These are phyloP conservation scores for Zoysia japonica DNA, from an alignment of 176 grass and related monocot species.

Conservation along the genomic window DNA sequence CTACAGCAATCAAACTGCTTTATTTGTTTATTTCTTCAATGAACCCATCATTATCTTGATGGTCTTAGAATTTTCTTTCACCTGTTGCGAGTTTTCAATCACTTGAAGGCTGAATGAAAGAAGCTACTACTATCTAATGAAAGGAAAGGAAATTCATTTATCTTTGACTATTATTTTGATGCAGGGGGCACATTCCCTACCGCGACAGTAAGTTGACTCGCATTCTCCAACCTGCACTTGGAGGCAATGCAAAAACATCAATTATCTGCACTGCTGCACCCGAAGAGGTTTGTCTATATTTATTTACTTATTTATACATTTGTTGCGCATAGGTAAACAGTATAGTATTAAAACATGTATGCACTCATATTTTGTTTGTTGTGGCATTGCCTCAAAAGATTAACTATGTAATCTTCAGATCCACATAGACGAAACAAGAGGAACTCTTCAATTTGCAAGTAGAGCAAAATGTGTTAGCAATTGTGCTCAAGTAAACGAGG, in stretches of 20 bases:
- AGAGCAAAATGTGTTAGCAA: slow-evolving; percentile 96
- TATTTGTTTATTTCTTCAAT: neutral
- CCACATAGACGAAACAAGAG: slow-evolving; percentile 88
- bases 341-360: neutral
- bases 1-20: slow-evolving; percentile 6
- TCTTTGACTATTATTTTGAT: slow-evolving; percentile 36
- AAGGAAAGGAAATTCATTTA: neutral
- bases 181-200: slow-evolving; percentile 96
- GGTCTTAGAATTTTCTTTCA: neutral
- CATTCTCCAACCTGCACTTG: slow-evolving; percentile 93
- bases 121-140: neutral
- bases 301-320: neutral
- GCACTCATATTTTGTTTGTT: neutral
- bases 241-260: slow-evolving; percentile 96
- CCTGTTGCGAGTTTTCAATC: neutral
- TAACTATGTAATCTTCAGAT: slow-evolving; percentile 40
- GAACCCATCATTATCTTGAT: neutral
- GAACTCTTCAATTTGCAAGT: slow-evolving; percentile 95
- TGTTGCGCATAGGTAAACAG: neutral
- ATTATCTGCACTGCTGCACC: slow-evolving; percentile 95
- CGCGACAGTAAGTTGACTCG: slow-evolving; percentile 97
- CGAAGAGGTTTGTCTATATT: slow-evolving; percentile 64
- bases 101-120: slow-evolving; percentile 18
- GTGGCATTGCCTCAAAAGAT: neutral
- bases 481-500: slow-evolving; percentile 97